Evolutionary conservation across 2,329 filamentous ascomycete species (phyloP), one percentile per base, ranked within the genome.

Genomic region (Fusarium sp.): DNA sequence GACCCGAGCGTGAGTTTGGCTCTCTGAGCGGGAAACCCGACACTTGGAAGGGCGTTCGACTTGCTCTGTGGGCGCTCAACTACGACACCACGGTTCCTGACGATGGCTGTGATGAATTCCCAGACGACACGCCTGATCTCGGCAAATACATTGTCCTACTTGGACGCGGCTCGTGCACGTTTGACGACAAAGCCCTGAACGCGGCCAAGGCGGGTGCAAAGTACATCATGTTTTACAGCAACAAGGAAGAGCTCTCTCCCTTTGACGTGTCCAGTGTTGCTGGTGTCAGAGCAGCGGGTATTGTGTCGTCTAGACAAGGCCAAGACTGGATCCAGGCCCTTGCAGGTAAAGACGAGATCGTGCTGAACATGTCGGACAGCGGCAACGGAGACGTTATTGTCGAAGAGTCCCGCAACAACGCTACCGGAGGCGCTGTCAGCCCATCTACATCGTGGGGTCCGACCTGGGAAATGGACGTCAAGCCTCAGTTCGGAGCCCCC

Each of bases 401-500:
- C 11, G 6, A 17, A 10, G 17, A 9, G 4, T 9, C 6, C n/a
- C 9, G 8, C 8, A 37, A 37, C 15, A 37, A 17, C 10, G 35
- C 13, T 10, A 37, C 35, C 17, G 35, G 35, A 4, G 35, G 35
- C 13, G n/a, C 8, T 19, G 15, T 37, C 9, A 17, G 15, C 15
- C 17, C n/a, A 2, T 19, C 38, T 6, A 27, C 14, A 4, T 39
- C 33, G 9, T 53, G 50, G 50, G 50, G 50, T 1, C 50, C 50
- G 1, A 48, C 10, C 10, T 53, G 50, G 50, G 43, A 53, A 4
- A n/a, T 17, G 4, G 29, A 19, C 10, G 23, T 45, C 11, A 53
- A 46, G 11, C 50, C 50, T 4, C 35, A 53, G 7, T 39, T 53
- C 14, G 35, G 41, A 32, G 36, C 43, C 9, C 43, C 44, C 3